Base-by-base conservation (phyloP, 306 rosid species). In the Leucaena leucocephala region DNA sequence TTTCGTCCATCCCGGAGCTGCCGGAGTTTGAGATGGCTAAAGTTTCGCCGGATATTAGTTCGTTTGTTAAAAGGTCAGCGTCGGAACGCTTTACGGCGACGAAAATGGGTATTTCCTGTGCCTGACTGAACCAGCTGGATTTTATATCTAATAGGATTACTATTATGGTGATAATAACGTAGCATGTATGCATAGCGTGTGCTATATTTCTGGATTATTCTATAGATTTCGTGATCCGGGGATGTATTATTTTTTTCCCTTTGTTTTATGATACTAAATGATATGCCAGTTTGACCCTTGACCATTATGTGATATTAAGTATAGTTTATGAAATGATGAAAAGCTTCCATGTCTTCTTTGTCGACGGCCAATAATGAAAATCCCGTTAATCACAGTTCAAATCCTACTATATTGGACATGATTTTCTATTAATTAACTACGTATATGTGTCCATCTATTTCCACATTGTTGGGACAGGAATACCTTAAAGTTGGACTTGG, bases 1-100 rank as follows among this genome's bases (percentile, higher is more conserved):
- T 94, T 17, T 86, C 92, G 16, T 84, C 97, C 19, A 92, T 94
- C 7, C 94, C 92, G 0, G 97, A 94, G 78, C 84, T 64, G 65
- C 92, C 95, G 3, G 97, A 90, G 78, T 78, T 78, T 3, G 93
- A 91, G 72, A 76, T 86, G 3, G 76, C 50, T 13, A 81, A 68
- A 12, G 57, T 85, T 52, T 90, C 97, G 9, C 94, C 96, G 67
- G 93, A 90, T 73, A 84, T 92, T 10, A 81, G 82, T 68, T 83
- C 97, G 34, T 64, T 89, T 43, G 86, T 86, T 1, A 33, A 62
- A 82, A 85, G 87, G 81, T 83, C 93, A 0, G 82, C 85, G 11
- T 90, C 98, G 5, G 94, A 82, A 72, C 75, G 94, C 74, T 85
- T 90, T 68, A 22, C 86, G 1, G 64, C 90, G 38, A 64, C 82